Percentiles rank a stretch among this genome's conserved stretches.
Evolutionary conservation across 1,284 basidiomycete species (phyloP).

Genomic region (Serendipita sp.): DNA sequence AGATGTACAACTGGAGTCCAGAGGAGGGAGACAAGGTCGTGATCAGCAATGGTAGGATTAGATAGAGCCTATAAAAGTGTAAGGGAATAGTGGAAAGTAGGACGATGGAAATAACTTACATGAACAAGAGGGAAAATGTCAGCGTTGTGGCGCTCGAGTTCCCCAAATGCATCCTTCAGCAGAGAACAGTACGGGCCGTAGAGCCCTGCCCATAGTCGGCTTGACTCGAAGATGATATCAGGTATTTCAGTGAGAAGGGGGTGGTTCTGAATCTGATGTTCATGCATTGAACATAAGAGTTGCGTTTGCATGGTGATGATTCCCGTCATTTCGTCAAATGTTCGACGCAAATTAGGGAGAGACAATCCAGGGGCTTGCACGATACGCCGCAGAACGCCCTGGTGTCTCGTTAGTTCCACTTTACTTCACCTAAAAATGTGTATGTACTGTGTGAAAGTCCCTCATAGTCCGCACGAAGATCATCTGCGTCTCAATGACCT

Average conservation of each 20-base stretch:
- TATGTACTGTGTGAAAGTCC: not conserved
- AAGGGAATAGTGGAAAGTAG: not conserved
- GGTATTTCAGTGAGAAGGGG: not conserved
- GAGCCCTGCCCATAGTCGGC: not conserved
- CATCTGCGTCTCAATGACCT: not conserved
- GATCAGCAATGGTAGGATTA: not conserved
- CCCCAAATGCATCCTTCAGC: not conserved
- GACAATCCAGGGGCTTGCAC: not conserved
- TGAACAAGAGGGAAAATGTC: constrained; percentile 1
- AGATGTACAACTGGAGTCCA: not conserved
- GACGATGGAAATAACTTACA: not conserved
- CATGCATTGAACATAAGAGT: not conserved
- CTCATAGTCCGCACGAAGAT: not conserved
- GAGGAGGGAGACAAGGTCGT: not conserved
- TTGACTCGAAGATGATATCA: not conserved
- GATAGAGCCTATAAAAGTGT: not conserved
- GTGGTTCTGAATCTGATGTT: not conserved
- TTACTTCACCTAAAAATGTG: not conserved
- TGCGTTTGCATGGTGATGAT: not conserved
- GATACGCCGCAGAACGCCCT: not conserved
- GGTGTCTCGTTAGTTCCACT: not conserved
- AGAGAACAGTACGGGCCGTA: not conserved
- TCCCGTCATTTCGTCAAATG: not conserved
- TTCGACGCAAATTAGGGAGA: not conserved
- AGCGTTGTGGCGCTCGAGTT: not conserved